A percentile compares a stretch with the other conserved stretches of the same genome.
phyloP scores from a whole-genome alignment of 2,329 filamentous ascomycete genomes.

The Gliomastix tumulicola region DNA sequence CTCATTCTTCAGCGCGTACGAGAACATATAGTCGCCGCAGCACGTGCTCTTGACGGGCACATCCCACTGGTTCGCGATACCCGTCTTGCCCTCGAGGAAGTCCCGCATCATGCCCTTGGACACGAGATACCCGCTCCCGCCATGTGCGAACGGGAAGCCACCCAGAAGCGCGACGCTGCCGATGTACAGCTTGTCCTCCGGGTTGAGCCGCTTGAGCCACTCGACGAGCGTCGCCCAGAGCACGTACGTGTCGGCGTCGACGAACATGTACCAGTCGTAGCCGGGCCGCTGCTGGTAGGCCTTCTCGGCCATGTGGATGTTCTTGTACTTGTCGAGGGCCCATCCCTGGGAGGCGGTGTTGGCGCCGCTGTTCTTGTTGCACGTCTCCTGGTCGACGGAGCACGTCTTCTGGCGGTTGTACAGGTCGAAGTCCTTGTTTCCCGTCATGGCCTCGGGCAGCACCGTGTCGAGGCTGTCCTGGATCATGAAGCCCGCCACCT shows the following conservation, averaged over 20 bases:
- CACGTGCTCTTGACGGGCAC: slow-evolving; percentile 28
- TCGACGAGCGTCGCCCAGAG: slow-evolving; percentile 43
- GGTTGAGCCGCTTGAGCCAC: slow-evolving; percentile 38
- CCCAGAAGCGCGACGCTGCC: slow-evolving; percentile 39
- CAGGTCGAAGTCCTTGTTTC: slow-evolving; percentile 42
- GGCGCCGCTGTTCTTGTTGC: slow-evolving; percentile 24
- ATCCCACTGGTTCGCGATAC: slow-evolving; percentile 40
- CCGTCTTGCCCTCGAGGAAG: slow-evolving; percentile 30
- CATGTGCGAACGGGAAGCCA: slow-evolving; percentile 42
- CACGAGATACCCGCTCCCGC: slow-evolving; percentile 47
- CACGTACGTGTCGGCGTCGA: slow-evolving; percentile 53
- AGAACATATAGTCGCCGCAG: slow-evolving; percentile 46
- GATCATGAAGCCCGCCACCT: slow-evolving; percentile 34
- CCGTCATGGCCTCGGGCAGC: slow-evolving; percentile 29
- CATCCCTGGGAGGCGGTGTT: slow-evolving; percentile 29
- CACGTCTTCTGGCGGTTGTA: slow-evolving; percentile 38
- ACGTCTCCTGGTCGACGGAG: slow-evolving; percentile 34
- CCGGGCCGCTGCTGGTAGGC: slow-evolving; percentile 39
- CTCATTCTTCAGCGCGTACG: slow-evolving; percentile 34
- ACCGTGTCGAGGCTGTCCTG: slow-evolving; percentile 40
- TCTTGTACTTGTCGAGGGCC: slow-evolving; percentile 57
- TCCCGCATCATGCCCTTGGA: slow-evolving; percentile 43
- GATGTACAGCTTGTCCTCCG: slow-evolving; percentile 36
- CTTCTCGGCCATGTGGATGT: slow-evolving; percentile 52
- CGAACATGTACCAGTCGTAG: slow-evolving; percentile 53